Evolutionary conservation across 306 rosid species (phyloP).

Genomic region (Inga laurina): DNA sequence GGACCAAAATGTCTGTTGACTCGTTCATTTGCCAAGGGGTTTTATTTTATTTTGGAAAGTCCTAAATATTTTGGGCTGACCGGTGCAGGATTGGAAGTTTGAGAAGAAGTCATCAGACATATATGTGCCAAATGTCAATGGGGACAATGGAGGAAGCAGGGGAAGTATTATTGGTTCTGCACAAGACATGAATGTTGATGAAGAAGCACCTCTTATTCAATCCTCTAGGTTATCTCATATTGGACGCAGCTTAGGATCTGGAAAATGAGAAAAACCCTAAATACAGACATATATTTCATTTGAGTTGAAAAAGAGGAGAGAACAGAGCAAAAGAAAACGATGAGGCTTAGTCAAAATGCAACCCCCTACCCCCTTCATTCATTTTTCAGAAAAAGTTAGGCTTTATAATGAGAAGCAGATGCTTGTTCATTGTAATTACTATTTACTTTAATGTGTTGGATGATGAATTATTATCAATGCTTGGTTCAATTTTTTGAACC

Average conservation of each 20-base stretch:
- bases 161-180: constrained; percentile 50
- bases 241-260: constrained; percentile 63
- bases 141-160: constrained; percentile 33
- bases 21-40: neutral
- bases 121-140: constrained; percentile 45
- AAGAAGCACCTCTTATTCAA: constrained; percentile 75
- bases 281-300: neutral
- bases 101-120: constrained; percentile 85
- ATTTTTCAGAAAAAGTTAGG: constrained; percentile 30
- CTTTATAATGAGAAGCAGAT: constrained; percentile 26
- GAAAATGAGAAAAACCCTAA: constrained; percentile 31
- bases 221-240: constrained; percentile 76
- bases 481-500: constrained; percentile 10
- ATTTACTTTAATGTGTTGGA: neutral
- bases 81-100: constrained; percentile 85
- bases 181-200: constrained; percentile 51
- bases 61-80: neutral
- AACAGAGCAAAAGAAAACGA: neutral
- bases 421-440: constrained; percentile 19
- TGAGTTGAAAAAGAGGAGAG: neutral
- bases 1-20: neutral
- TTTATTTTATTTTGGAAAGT: too few species aligned
- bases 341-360: constrained; percentile 32
- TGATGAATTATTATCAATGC: neutral
- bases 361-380: constrained; percentile 36